Evolutionary conservation across 768 basidiomycete species (phyloP).

Genomic region (Favolaschia claudopus): DNA sequence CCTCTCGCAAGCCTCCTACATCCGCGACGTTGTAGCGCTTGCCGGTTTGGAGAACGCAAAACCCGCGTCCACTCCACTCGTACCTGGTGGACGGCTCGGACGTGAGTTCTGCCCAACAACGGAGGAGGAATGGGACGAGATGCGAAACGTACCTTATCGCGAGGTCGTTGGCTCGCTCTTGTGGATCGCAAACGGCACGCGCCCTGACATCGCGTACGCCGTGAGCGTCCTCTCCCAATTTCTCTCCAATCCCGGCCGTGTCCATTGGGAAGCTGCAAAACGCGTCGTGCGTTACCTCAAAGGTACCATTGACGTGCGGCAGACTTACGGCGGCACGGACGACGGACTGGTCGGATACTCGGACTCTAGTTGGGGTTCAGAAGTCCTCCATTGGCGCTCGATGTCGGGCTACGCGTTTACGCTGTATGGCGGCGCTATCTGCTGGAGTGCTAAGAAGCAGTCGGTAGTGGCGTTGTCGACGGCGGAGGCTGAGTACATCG

Average conservation of each 20-base stretch:
- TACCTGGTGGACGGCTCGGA: constrained; percentile 1
- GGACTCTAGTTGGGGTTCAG: constrained; percentile 18
- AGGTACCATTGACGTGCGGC: constrained; percentile 16
- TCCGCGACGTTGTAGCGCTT: constrained; percentile 2
- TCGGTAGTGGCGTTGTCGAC: constrained; percentile 41
- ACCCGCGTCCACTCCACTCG: constrained; percentile 9
- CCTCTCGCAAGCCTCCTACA: constrained; percentile 6
- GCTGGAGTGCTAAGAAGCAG: constrained; percentile 45
- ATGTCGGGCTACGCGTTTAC: constrained; percentile 42
- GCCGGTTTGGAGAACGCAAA: constrained; percentile 9
- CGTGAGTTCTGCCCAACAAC: constrained; percentile 12
- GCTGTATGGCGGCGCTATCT: constrained; percentile 37
- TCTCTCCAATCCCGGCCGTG: constrained; percentile 31
- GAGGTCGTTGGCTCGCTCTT: constrained; percentile 32
- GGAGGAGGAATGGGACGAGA: constrained; percentile 6
- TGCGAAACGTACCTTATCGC: constrained; percentile 36
- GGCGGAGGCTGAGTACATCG: constrained; percentile 46
- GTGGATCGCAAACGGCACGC: constrained; percentile 35
- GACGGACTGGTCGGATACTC: constrained; percentile 23
- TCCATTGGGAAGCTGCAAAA: constrained; percentile 45
- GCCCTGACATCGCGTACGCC: constrained; percentile 27
- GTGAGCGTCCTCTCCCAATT: constrained; percentile 37
- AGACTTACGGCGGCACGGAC: constrained; percentile 22
- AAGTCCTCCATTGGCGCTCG: constrained; percentile 16
- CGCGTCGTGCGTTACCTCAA: constrained; percentile 45